Evolutionary conservation across 768 basidiomycete species (phyloP), one percentile per base, ranked within the genome.

Genomic region (Gyrodon lividus): DNA sequence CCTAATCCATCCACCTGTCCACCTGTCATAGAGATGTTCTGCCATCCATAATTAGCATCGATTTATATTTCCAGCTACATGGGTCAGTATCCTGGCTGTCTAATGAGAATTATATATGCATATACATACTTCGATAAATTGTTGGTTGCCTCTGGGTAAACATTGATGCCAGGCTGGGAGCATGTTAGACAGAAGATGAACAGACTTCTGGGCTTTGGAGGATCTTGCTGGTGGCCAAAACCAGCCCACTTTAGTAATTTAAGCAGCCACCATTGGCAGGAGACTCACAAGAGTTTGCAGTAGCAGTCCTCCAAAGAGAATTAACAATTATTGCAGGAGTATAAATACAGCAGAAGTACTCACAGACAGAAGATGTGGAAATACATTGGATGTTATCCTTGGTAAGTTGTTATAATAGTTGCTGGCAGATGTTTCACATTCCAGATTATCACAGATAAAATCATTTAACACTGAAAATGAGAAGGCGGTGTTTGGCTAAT

Each of bases 201-300:
- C 34, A 16, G 30, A 17, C 3, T n/a, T 22, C 34, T n/a, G n/a
- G 7, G 22, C 33, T 26, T 26, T 26, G 5, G 22, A n/a, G 33
- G 6, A 7, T 33, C 41, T 19, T 43, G 20, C 43, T 46, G n/a
- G 37, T 51, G 16, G 24, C 31, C 24, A 19, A 35, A 26, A 1
- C 61, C 60, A 22, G 43, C 26, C 50, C 56, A 56, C 48, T 62
- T 66, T 2, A 51, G 34, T 37, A 56, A 33, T n/a, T 62, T 54
- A 3, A 62, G 28, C 28, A 55, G 34, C 2, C 53, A 17, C 60
- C 62, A 63, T 20, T 56, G 20, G 13, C 60, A 41, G 5, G 54
- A 35, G n/a, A 58, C 39, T 16, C 59, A 49, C 7, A 52, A 33
- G 16, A 62, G 48, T 35, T 59, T 57, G 7, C 38, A 14, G 43